Conservation (phyloP, 2,329 filamentous ascomycete species). For the Monilinia fructicola region DNA sequence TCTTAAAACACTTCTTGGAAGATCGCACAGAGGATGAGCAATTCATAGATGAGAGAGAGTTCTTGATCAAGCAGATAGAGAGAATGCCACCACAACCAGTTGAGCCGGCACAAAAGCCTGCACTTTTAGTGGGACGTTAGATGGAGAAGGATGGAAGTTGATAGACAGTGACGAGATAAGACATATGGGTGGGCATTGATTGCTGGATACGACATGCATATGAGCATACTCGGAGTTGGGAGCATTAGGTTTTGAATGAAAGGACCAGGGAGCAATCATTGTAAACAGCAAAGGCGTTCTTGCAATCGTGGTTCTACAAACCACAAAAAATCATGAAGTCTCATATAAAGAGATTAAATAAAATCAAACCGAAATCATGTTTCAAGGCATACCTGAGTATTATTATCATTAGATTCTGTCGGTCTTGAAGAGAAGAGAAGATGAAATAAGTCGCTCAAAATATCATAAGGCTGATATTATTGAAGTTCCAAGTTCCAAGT, state of each 20-base stretch:
- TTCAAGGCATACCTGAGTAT: neutral
- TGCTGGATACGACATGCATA: constrained; percentile 23
- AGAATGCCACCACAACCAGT: constrained; percentile 63
- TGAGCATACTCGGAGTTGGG: constrained; percentile 24
- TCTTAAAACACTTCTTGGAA: constrained; percentile 87
- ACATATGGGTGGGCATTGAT: constrained; percentile 22
- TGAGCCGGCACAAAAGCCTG: constrained; percentile 42
- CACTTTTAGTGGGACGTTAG: constrained; percentile 38
- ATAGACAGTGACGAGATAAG: constrained; percentile 22
- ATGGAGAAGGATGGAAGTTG: constrained; percentile 17
- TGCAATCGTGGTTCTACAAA: constrained; percentile 8
- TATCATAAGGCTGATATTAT: neutral
- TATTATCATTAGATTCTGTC: neutral
- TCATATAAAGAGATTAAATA: neutral
- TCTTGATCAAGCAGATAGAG: constrained; percentile 90
- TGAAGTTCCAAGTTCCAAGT: no score
- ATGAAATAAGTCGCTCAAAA: no score
- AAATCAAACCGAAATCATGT: neutral
- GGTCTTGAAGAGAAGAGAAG: no score
- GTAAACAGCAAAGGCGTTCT: constrained; percentile 21
- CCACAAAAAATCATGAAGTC: constrained; percentile 7
- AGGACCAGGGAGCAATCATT: constrained; percentile 16
- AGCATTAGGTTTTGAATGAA: constrained; percentile 23
- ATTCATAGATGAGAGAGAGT: constrained; percentile 97
- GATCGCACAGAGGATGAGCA: constrained; percentile 97